These are phyloP conservation scores for Vigna nakashimae DNA, from an alignment of 306 rosid genomes.

Conservation along the genomic window DNA sequence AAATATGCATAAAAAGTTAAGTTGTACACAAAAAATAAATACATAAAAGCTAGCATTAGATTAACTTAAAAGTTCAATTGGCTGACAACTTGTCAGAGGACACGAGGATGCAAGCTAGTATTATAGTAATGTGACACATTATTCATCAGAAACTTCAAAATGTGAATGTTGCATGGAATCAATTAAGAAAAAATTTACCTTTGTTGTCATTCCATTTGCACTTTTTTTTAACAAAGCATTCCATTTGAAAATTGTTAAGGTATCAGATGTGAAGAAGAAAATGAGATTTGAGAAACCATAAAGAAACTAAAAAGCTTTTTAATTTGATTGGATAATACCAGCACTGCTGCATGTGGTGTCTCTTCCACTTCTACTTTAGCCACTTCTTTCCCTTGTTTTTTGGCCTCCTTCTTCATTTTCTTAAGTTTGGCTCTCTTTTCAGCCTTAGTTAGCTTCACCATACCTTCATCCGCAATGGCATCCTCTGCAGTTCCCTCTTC, in stretches of 20 bases:
- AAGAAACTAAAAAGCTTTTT: conserved; percentile 29
- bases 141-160: conserved; percentile 17
- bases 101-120: too few species aligned
- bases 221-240: background rate
- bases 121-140: background rate
- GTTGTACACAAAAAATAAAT: too few species aligned
- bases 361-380: conserved; percentile 55
- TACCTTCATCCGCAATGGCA: conserved; percentile 50
- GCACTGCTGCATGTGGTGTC: conserved; percentile 79
- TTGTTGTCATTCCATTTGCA: background rate
- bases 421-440: conserved; percentile 89
- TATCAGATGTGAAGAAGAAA: conserved; percentile 3
- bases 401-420: conserved; percentile 71
- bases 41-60: too few species aligned
- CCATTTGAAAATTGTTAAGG: conserved; percentile 8
- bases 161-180: background rate
- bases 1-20: too few species aligned
- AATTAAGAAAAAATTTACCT: background rate
- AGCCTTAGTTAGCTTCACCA: conserved; percentile 75
- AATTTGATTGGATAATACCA: conserved; percentile 62
- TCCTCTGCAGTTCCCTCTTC: conserved; percentile 60
- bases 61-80: too few species aligned
- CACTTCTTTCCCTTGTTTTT: conserved; percentile 74
- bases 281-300: background rate
- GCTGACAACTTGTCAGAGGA: too few species aligned